Percentiles rank a stretch among this genome's conserved stretches.
phyloP scores from a whole-genome alignment of 306 rosid species.

The Lathyrus aphaca region DNA sequence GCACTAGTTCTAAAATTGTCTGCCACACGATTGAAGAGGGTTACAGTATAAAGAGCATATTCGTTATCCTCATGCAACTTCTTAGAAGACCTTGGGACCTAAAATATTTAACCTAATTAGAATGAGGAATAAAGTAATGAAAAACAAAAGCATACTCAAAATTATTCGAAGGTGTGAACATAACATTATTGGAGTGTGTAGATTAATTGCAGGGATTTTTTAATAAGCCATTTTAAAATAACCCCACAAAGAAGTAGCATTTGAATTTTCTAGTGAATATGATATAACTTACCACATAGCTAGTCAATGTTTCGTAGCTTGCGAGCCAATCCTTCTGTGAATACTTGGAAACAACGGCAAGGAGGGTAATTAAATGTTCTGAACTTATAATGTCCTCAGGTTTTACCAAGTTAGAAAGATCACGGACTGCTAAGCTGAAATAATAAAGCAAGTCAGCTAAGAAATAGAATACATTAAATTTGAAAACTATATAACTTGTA shows the following conservation, averaged over 20 bases:
- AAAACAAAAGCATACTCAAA: not conserved
- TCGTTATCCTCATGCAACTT: slow-evolving; percentile 88
- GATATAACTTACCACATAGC: slow-evolving; percentile 68
- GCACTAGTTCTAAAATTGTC: slow-evolving; percentile 89
- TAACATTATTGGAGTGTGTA: slow-evolving; percentile 26
- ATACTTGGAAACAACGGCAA: slow-evolving; percentile 85
- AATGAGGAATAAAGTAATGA: slow-evolving; percentile 33
- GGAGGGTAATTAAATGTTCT: slow-evolving; percentile 83
- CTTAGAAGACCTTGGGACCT: slow-evolving; percentile 96
- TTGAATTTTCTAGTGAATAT: slow-evolving; percentile 32
- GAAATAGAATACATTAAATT: slow-evolving; percentile 26
- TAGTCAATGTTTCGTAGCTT: slow-evolving; percentile 86
- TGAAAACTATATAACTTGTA: not conserved
- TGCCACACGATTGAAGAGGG: slow-evolving; percentile 81
- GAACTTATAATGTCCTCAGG: slow-evolving; percentile 83
- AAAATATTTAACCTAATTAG: slow-evolving; percentile 50
- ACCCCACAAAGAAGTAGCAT: slow-evolving; percentile 26
- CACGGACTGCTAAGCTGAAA: slow-evolving; percentile 93
- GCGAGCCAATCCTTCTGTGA: slow-evolving; percentile 94
- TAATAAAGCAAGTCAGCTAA: slow-evolving; percentile 35
- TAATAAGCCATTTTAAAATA: slow-evolving; percentile 29
- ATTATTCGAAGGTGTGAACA: slow-evolving; percentile 36
- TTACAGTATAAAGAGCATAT: slow-evolving; percentile 87
- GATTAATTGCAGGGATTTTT: slow-evolving; percentile 30
- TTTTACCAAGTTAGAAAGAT: slow-evolving; percentile 85